These are phyloP conservation scores for Rhododendron henanense DNA, from an alignment of 148 eudicot genomes.

Conservation along the genomic window DNA sequence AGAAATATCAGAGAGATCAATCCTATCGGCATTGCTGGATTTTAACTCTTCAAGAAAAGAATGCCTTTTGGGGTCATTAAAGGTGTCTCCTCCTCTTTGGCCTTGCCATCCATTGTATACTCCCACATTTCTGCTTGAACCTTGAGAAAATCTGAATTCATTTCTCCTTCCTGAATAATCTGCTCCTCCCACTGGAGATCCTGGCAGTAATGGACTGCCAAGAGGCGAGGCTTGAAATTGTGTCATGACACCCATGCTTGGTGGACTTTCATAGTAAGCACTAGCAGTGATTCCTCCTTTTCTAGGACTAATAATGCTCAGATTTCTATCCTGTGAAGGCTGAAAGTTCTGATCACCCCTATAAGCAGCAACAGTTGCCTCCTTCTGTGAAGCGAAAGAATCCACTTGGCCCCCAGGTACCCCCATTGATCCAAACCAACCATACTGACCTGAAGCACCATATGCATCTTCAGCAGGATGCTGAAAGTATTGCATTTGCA, in stretches of 20 bases:
- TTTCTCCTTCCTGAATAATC: constrained; percentile 47
- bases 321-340: constrained; percentile 26
- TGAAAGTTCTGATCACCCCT: constrained; percentile 39
- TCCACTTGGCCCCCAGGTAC: constrained; percentile 38
- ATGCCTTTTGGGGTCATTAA: constrained; percentile 46
- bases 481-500: constrained; percentile 47
- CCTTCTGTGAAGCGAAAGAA: constrained; percentile 31
- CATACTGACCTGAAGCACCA: constrained; percentile 44
- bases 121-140: constrained; percentile 48
- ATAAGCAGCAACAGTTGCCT: constrained; percentile 29
- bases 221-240: constrained; percentile 54
- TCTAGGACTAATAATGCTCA: constrained; percentile 33
- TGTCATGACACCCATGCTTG: constrained; percentile 41
- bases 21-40: constrained; percentile 55
- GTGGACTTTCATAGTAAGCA: constrained; percentile 47
- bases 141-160: constrained; percentile 46
- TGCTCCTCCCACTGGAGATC: constrained; percentile 57
- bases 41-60: constrained; percentile 87
- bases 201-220: constrained; percentile 74
- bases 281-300: constrained; percentile 30
- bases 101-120: constrained; percentile 60
- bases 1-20: constrained; percentile 70
- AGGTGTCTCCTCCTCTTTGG: constrained; percentile 53
- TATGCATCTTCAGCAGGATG: constrained; percentile 47
- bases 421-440: constrained; percentile 36